phyloP scores from a whole-genome alignment of 164 flowering plant species.

The Nelumbo lutea region DNA sequence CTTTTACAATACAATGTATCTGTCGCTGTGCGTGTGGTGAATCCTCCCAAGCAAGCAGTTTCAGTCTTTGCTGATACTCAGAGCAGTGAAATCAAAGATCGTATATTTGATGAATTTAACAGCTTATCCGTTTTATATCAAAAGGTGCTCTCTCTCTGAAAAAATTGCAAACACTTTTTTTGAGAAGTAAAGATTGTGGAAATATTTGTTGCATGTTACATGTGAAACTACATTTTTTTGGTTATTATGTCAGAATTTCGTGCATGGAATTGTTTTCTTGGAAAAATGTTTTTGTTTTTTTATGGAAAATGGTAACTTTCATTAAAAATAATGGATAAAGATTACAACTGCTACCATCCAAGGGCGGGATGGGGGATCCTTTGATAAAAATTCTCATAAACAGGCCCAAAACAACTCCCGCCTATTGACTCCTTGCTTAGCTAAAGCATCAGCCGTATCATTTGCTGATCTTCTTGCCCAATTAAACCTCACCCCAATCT shows the following conservation, averaged over 20 bases:
- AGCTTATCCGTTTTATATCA: constrained; percentile 93
- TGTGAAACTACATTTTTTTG: neutral
- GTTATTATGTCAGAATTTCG: neutral
- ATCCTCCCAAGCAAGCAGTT: constrained; percentile 98
- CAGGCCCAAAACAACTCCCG: too few relatives aligned
- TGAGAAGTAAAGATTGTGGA: neutral
- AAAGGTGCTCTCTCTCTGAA: constrained; percentile 45
- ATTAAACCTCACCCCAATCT: too few relatives aligned
- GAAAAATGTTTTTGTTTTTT: too few relatives aligned
- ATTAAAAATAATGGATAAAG: too few relatives aligned
- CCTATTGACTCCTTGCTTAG: too few relatives aligned
- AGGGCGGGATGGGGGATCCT: too few relatives aligned
- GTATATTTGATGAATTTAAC: constrained; percentile 96
- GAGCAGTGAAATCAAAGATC: constrained; percentile 95
- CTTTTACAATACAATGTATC: constrained; percentile 76
- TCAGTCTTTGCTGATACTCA: constrained; percentile 97
- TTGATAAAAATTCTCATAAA: too few relatives aligned
- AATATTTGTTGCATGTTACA: neutral
- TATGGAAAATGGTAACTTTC: too few relatives aligned
- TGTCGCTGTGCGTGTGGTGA: constrained; percentile 77
- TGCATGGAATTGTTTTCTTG: too few relatives aligned
- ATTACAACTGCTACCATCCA: too few relatives aligned
- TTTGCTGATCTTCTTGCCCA: too few relatives aligned
- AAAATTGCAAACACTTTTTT: neutral
- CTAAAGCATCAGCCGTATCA: too few relatives aligned